Conservation (phyloP, 768 basidiomycete species). For the Lentinula raphanica region DNA sequence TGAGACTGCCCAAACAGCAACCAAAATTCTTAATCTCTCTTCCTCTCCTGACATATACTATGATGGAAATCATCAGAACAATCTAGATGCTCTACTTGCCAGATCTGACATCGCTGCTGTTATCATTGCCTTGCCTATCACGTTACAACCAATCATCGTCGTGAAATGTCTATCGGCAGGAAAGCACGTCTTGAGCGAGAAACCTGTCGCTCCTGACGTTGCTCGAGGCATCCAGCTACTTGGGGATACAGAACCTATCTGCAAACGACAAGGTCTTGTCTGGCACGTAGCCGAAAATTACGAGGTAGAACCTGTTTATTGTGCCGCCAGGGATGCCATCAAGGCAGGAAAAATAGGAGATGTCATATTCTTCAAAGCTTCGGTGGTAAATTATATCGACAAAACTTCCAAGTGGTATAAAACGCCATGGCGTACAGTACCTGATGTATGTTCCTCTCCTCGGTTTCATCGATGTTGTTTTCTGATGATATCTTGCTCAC, state of each 20-base stretch:
- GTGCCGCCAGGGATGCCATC: slow-evolving; percentile 43
- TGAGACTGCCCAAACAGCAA: slow-evolving; percentile 46
- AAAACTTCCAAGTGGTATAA: slow-evolving; percentile 71
- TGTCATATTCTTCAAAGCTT: slow-evolving; percentile 60
- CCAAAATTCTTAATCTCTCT: slow-evolving; percentile 32
- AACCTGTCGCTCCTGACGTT: slow-evolving; percentile 76
- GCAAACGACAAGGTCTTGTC: slow-evolving; percentile 61
- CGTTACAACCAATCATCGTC: slow-evolving; percentile 64
- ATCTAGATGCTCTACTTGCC: slow-evolving; percentile 60
- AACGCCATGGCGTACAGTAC: slow-evolving; percentile 78
- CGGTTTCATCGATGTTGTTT: neutral
- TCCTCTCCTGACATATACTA: slow-evolving; percentile 47
- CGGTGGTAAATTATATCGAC: slow-evolving; percentile 48
- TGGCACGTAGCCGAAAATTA: slow-evolving; percentile 83
- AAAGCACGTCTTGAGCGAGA: slow-evolving; percentile 88
- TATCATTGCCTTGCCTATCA: slow-evolving; percentile 74
- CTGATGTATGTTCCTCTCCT: slow-evolving; percentile 48
- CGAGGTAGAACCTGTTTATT: slow-evolving; percentile 60
- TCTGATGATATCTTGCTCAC: slow-evolving; percentile 2
- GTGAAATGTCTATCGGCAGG: slow-evolving; percentile 62
- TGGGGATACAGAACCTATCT: slow-evolving; percentile 48
- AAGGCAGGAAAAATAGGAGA: slow-evolving; percentile 64
- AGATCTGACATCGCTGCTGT: slow-evolving; percentile 69
- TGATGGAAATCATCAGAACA: slow-evolving; percentile 39
- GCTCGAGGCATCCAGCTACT: slow-evolving; percentile 59